Percentiles rank a stretch among this genome's conserved stretches.
Conservation (phyloP, 2,329 filamentous ascomycete species). For the Capronia coronata region DNA sequence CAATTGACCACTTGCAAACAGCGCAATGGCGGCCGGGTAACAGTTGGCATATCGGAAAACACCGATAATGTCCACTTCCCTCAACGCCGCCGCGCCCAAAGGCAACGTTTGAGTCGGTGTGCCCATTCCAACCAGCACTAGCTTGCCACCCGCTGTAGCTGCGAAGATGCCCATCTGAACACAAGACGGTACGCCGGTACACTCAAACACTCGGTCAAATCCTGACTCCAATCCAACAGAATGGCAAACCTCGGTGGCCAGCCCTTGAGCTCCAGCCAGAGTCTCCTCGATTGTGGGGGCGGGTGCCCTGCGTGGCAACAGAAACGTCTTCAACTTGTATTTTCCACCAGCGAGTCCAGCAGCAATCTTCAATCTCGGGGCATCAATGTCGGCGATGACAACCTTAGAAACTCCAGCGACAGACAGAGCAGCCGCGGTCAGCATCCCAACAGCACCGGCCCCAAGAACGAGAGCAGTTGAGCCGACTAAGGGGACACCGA, state of each 20-base stretch:
- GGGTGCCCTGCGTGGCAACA: conserved; percentile 33
- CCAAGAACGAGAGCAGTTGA: conserved; percentile 54
- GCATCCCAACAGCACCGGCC: conserved; percentile 55
- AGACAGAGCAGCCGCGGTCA: conserved; percentile 53
- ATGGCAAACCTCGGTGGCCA: conserved; percentile 33
- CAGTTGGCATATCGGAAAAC: conserved; percentile 52
- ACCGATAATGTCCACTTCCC: conserved; percentile 53
- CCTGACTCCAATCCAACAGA: conserved; percentile 31
- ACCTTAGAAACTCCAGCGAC: conserved; percentile 50
- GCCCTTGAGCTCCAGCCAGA: conserved; percentile 31
- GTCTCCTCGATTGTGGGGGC: conserved; percentile 39
- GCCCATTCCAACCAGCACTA: conserved; percentile 54
- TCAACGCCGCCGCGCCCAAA: conserved; percentile 49
- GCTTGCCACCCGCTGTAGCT: conserved; percentile 44
- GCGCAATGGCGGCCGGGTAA: conserved; percentile 49
- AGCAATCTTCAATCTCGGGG: conserved; percentile 51
- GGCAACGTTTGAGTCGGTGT: conserved; percentile 50
- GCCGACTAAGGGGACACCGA: conserved; percentile 32
- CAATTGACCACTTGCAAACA: conserved; percentile 47
- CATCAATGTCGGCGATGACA: conserved; percentile 56
- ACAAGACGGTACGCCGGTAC: conserved; percentile 42
- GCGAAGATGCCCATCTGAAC: conserved; percentile 43
- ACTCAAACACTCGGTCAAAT: conserved; percentile 43
- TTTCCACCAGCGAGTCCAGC: conserved; percentile 33
- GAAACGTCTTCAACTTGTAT: conserved; percentile 33